Percentiles rank a stretch among this genome's conserved stretches.
Conservation (phyloP, 1,139 yeast genomes). For the Wickerhamomyces sp. region DNA sequence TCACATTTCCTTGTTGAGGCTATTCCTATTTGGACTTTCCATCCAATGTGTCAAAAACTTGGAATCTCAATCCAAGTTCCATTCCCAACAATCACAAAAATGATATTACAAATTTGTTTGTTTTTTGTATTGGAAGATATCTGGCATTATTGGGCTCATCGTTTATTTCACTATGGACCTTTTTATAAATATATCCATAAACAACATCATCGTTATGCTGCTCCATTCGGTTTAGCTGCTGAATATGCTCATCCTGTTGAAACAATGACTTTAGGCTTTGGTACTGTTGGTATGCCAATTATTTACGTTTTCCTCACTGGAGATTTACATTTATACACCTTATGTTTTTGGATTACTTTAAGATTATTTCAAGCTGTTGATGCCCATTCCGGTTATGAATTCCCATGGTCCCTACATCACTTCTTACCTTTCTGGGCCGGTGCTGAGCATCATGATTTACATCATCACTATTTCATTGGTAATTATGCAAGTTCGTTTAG, state of each 20-base stretch:
- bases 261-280: conserved; percentile 84
- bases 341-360: conserved; percentile 80
- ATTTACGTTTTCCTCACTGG: conserved; percentile 60
- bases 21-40: conserved; percentile 93
- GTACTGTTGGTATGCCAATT: conserved; percentile 92
- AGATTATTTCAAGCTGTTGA: conserved; percentile 93
- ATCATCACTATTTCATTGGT: conserved; percentile 88
- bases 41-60: conserved; percentile 74
- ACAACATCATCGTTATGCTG: conserved; percentile 95
- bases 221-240: conserved; percentile 94
- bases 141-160: conserved; percentile 96
- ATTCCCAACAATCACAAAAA: conserved; percentile 60
- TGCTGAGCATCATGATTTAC: conserved; percentile 96
- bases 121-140: conserved; percentile 86
- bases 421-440: conserved; percentile 97
- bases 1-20: conserved; percentile 92
- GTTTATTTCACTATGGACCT: conserved; percentile 78
- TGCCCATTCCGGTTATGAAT: conserved; percentile 95
- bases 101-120: conserved; percentile 58
- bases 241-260: conserved; percentile 96
- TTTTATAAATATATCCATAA: conserved; percentile 90
- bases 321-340: conserved; percentile 75
- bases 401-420: conserved; percentile 92
- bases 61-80: conserved; percentile 79
- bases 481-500: conserved; percentile 91